Evolutionary conservation across 2,329 filamentous ascomycete genomes (phyloP).

Genomic region (Hymenoscyphus fructigenus): DNA sequence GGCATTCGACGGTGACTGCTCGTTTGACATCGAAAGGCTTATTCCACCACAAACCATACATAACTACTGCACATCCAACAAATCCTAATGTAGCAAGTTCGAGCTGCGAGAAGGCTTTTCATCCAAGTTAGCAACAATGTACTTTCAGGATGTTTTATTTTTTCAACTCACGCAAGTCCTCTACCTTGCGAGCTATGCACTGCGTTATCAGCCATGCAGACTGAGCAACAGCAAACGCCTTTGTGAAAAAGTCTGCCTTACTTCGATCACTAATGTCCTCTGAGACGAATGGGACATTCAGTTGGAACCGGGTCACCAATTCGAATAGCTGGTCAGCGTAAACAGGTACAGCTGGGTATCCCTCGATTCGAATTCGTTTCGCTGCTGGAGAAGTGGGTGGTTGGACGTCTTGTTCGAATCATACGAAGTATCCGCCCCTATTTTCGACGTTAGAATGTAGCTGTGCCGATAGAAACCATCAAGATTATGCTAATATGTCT

Average conservation of each 20-base stretch:
- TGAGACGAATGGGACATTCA: not conserved
- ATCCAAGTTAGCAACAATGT: too few species aligned
- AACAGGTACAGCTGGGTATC: not conserved
- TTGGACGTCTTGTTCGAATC: not conserved
- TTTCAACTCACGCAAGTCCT: not conserved
- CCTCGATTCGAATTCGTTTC: not conserved
- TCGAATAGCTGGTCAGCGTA: not conserved
- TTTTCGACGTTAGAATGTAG: not conserved
- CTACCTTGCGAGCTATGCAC: not conserved
- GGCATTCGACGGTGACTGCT: not conserved
- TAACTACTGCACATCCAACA: conserved; percentile 10
- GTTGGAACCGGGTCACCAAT: not conserved
- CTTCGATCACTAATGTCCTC: conserved; percentile 5
- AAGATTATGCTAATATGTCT: not conserved
- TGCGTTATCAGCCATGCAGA: conserved; percentile 13
- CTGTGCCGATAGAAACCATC: not conserved
- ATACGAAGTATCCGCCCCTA: not conserved
- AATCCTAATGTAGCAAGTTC: conserved; percentile 13
- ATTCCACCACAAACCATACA: conserved; percentile 13
- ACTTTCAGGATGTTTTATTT: too few species aligned
- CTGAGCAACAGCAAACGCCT: conserved; percentile 11
- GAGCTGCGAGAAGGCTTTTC: not conserved
- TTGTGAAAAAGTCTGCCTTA: conserved; percentile 11
- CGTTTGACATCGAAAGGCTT: conserved; percentile 16
- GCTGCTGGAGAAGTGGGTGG: not conserved